phyloP scores from a whole-genome alignment of 2,329 filamentous ascomycete species.

The Pseudogymnoascus sp. region DNA sequence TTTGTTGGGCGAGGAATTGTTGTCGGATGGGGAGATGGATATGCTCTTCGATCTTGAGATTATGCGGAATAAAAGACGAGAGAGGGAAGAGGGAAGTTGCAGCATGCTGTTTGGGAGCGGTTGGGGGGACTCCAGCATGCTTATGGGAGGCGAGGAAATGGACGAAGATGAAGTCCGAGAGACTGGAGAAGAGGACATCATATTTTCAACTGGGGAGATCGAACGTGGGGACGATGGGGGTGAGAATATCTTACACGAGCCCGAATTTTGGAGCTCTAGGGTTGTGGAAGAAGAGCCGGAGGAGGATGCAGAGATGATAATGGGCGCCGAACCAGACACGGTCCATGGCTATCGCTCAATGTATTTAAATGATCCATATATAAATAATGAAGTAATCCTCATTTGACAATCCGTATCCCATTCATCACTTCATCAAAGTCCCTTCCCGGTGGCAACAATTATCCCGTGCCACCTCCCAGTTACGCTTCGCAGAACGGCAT shows the following conservation, averaged over 20 bases:
- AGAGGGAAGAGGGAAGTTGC: not conserved
- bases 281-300: not conserved
- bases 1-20: not conserved
- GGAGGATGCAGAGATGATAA: not conserved
- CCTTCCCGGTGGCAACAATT: not conserved
- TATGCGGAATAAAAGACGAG: not conserved
- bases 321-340: not conserved
- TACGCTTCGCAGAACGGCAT: conserved; percentile 16
- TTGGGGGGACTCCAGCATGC: not conserved
- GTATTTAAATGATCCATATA: not conserved
- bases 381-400: not conserved
- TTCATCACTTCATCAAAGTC: conserved; percentile 5
- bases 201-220: not conserved
- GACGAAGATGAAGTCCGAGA: not conserved
- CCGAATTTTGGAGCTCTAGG: not conserved
- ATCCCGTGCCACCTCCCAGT: not conserved
- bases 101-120: not conserved
- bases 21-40: conserved; percentile 7
- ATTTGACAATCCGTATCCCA: not conserved
- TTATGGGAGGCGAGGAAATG: not conserved
- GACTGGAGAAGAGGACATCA: not conserved
- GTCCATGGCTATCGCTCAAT: not conserved
- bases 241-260: not conserved
- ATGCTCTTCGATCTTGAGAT: conserved; percentile 8
- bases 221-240: not conserved